Evolutionary conservation across 106 monocot species (phyloP).

Genomic region (Alisma plantagoaquatica): DNA sequence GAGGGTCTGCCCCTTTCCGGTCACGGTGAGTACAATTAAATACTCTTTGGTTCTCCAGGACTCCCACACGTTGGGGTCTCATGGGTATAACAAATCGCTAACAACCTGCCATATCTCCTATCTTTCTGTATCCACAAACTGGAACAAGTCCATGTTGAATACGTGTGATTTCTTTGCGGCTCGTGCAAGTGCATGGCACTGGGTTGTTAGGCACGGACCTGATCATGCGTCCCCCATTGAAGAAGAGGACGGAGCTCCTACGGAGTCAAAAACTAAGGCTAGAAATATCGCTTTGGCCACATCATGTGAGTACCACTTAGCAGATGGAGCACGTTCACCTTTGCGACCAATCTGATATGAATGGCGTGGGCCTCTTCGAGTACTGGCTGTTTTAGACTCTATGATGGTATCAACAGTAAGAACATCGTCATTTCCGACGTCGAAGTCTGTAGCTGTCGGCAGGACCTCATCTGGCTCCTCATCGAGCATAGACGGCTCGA

Average conservation of each 20-base stretch:
- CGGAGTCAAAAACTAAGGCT: background rate
- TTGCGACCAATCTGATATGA: background rate
- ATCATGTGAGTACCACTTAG: background rate
- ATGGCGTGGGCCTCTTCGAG: background rate
- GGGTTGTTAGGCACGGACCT: background rate
- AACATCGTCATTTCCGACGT: background rate
- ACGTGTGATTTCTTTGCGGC: no score
- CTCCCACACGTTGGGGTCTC: no score
- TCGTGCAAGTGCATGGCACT: no score
- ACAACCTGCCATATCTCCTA: no score
- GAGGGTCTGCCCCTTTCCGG: no score
- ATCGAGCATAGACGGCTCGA: background rate
- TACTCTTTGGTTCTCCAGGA: no score
- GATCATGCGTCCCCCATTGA: background rate
- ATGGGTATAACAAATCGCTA: no score
- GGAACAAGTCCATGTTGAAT: no score
- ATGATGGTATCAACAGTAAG: background rate
- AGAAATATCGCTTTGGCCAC: background rate
- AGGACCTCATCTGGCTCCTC: constrained; percentile 1
- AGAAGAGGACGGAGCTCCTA: constrained; percentile 4
- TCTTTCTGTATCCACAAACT: no score
- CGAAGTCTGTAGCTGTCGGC: background rate
- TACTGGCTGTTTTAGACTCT: background rate
- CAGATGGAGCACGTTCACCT: background rate
- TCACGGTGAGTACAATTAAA: no score